Base-by-base conservation (phyloP, 371 early-diverging fungal species). In the Mucor irregularis region DNA sequence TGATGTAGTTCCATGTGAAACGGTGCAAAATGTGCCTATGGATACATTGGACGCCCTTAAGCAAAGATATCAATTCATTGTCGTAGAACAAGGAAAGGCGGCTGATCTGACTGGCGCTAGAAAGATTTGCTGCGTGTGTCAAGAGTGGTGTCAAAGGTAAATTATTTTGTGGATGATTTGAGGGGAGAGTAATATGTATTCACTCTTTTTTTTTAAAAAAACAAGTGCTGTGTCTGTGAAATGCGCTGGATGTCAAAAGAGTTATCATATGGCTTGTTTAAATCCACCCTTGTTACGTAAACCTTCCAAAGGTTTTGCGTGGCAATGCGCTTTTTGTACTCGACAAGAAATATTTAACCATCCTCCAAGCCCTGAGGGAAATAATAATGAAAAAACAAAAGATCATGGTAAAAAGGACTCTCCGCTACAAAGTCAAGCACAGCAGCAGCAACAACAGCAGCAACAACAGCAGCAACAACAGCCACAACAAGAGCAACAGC, bases 61-160 rank as follows among this genome's bases (percentile, higher is more conserved):
- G 19, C 71, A 80, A 42, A 80, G 85, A 29, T 92, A 89, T 68
- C 81, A 86, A 56, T 94, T 87, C 64, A 87, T 95, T 46, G 80
- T 92, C 19, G 90, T 90, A 11, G 95, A 94, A 56, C 79, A 85
- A 17, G 88, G 86, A n/a, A 91, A 88, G 42, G 87, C 86, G 11
- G 62, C 83, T 21, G 91, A 92, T 42, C 75, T 91, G 50, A 87
- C 86, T 22, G 85, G 82, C 33, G 81, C 83, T 21, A 76, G 85
- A 35, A 78, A 89, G 13, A 86, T 82, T 3, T 95, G 95, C 61
- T 72, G 74, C 54, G 80, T 87, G 30, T 95, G 95, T 65, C 77
- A 86, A 28, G 73, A 81, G 14, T 93, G 92, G 92, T 89, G 90
- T 56, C 70, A 83, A 40, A 81, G 81, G 85, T 82, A 80, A 58